Base-by-base conservation (phyloP, 2,329 filamentous ascomycete species). In the Nothomitra cinnamomea region DNA sequence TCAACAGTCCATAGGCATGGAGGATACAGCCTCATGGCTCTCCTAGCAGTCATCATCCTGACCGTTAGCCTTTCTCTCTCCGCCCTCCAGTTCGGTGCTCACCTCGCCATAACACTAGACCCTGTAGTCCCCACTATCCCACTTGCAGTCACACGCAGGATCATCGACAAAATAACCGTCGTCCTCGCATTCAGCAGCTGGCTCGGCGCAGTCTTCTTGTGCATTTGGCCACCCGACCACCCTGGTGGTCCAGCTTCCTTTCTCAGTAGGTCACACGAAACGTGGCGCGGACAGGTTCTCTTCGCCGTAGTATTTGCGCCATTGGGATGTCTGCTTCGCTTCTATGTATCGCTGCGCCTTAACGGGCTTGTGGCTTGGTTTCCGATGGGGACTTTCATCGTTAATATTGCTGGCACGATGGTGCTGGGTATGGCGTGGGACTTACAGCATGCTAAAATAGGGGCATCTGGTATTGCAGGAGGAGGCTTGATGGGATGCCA, bases 271-370 rank as follows among this genome's bases (percentile, higher is more conserved):
- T 55, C 56, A 15, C 61, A 68, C 17, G 74, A 85, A 41, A 68
- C 68, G 17, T 95, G 88, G 89, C 84, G 89, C 40, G 82, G 84
- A 1, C 70, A 81, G 48, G 83, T 78, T 0, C 69, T 86, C 0
- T 90, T 95, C 60, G 77, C 87, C 0, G 71, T 92, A 24, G 80
- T 88, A 1, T 92, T 95, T 61, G 85, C 87, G 1, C 90, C 90
- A 0, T 59, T 87, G 0, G 90, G 90, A 0, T 89, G 84, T 59
- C 67, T 95, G 0, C 63, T 75, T 0, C 78, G 90, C 2, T 94
- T 85, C 69, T 89, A 87, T 63, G 66, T 77, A 1, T 84, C 84
- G 0, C 63, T 85, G 5, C 66, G 71, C 22, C 74, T 95, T n/a
- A 95, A 95, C 61, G 70, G 76, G 0, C 72, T 78, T 19, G 59